These are phyloP conservation scores for Ceratonia siliqua DNA, from an alignment of 306 rosid species.

Conservation along the genomic window DNA sequence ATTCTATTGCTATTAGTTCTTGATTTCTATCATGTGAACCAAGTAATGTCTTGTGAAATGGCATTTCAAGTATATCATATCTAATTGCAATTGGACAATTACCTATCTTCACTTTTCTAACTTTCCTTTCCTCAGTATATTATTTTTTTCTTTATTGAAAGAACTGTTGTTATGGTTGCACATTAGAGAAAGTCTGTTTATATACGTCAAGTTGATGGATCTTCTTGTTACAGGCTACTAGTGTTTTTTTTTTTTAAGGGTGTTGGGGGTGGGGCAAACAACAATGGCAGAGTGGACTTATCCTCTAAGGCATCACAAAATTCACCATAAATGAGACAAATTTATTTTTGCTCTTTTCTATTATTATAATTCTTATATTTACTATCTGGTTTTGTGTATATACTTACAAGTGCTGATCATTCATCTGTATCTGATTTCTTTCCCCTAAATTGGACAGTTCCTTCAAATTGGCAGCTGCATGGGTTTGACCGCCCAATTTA, in stretches of 20 bases:
- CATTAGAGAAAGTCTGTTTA: neutral
- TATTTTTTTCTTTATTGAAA: neutral
- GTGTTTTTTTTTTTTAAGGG: neutral
- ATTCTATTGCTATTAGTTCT: too few relatives aligned
- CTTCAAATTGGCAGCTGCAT: conserved; percentile 97
- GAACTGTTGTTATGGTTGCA: neutral
- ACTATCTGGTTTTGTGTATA: neutral
- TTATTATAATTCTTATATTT: neutral
- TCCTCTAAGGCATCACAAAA: neutral
- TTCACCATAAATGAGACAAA: conserved; percentile 11
- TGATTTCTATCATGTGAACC: neutral
- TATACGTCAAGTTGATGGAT: neutral
- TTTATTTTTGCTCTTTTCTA: neutral
- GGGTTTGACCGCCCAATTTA: conserved; percentile 93
- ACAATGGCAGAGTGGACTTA: neutral
- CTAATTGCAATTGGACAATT: neutral
- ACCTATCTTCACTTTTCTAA: neutral
- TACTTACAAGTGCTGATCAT: conserved; percentile 1
- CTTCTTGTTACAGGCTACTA: neutral
- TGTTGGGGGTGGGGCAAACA: neutral
- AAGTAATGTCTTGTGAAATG: neutral
- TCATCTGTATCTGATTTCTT: conserved; percentile 36
- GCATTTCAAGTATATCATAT: neutral
- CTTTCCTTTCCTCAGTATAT: neutral
- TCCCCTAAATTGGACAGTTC: conserved; percentile 67